phyloP scores from a whole-genome alignment of 2,329 filamentous ascomycete genomes.

The Aspergillus fijiensis region DNA sequence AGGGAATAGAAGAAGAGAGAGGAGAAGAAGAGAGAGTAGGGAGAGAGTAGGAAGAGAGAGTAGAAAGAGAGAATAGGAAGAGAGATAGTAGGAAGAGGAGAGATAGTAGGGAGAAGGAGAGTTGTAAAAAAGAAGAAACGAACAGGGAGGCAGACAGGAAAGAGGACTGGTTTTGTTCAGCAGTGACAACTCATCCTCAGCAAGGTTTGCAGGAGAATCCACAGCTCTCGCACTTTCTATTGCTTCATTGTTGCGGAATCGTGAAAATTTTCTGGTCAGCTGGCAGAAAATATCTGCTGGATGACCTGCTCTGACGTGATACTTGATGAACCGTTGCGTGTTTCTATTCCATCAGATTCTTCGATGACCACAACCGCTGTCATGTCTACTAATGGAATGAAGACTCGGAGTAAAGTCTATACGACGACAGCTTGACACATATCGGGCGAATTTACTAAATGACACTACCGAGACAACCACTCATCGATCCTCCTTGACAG shows the following conservation, averaged over 20 bases:
- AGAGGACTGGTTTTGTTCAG: not conserved
- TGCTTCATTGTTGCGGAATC: not conserved
- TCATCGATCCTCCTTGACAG: slow-evolving; percentile 20
- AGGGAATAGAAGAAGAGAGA: not conserved
- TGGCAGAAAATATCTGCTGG: too few relatives aligned
- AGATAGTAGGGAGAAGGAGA: not conserved
- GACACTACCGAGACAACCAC: slow-evolving; percentile 5
- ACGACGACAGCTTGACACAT: too few relatives aligned
- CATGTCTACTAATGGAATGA: too few relatives aligned
- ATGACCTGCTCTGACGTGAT: too few relatives aligned
- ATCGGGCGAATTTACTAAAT: too few relatives aligned
- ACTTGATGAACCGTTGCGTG: too few relatives aligned
- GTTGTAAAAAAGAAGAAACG: not conserved
- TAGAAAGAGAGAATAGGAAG: not conserved
- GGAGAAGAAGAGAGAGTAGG: not conserved
- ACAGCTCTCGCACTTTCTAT: too few relatives aligned
- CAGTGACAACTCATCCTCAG: too few relatives aligned
- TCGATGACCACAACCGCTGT: not conserved
- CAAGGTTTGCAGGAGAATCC: too few relatives aligned
- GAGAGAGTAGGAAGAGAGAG: not conserved
- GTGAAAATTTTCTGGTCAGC: too few relatives aligned
- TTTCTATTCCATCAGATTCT: not conserved
- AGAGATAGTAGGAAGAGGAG: not conserved
- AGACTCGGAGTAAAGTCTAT: too few relatives aligned
- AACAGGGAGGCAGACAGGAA: not conserved